Evolutionary conservation across 306 rosid species (phyloP), one percentile per base, ranked within the genome.

Genomic region (Alnus glutinosa): DNA sequence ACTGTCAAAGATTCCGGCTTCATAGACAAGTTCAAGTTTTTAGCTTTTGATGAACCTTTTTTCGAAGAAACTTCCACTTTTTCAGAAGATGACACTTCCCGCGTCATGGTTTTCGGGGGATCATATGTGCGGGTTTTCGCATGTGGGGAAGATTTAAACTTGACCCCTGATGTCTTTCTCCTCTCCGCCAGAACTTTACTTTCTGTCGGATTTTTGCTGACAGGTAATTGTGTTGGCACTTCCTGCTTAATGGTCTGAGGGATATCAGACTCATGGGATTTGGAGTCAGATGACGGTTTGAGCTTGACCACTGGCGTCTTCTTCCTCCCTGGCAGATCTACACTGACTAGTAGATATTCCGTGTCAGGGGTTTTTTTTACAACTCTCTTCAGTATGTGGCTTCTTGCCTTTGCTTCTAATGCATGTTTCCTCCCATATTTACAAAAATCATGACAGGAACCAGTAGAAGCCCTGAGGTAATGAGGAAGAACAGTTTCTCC

Each of bases 361-460:
- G 77, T 47, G 4, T 71, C 75, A 36, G 78, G 79, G 48, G 87
- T 50, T 64, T 80, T 86, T 62, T 85, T 76, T 7, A 83, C 62
- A 52, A 79, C 79, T 79, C 85, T 80, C 79, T 81, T 71, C 61
- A 75, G 80, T 42, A 83, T 30, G 10, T 89, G 83, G n/a, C 28
- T 78, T 78, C 86, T 88, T 55, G 77, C 86, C 85, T 87, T 90
- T 63, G 6, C 71, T 34, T 80, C 89, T 23, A 62, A 16, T 49
- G 66, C 86, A 39, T 87, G 86, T 74, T 82, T 75, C 81, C 73
- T 37, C 68, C 98, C 99, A 78, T 81, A 90, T 83, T 93, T 96
- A 82, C 99, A 96, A 37, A 85, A 15, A 76, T 96, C 98, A 75
- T 96, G 99, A 87, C 99, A 96, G 55, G 99, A 96, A 69, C 96